Percentiles rank a stretch among this genome's conserved stretches.
Conservation (phyloP, 2,329 filamentous ascomycete genomes). For the Apiospora rasikravindrae region DNA sequence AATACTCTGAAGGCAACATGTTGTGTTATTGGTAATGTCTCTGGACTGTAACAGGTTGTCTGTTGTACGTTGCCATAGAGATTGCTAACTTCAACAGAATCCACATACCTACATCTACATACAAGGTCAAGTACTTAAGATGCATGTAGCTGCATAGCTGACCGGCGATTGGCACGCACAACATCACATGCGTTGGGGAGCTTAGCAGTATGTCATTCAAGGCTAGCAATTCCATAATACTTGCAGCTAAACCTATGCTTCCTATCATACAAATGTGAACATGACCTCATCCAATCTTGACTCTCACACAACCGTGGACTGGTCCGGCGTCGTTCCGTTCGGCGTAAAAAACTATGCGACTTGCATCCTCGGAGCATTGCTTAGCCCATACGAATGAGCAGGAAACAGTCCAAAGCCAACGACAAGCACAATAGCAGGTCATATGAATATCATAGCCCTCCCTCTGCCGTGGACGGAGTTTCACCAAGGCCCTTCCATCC, state of each 20-base stretch:
- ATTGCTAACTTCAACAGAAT: too few relatives aligned
- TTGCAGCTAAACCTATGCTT: neutral
- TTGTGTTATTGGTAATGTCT: too few relatives aligned
- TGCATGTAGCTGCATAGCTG: neutral
- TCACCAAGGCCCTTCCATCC: neutral
- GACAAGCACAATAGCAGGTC: neutral
- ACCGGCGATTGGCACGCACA: neutral
- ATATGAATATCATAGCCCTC: neutral
- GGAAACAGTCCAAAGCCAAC: neutral
- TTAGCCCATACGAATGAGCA: neutral
- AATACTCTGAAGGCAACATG: too few relatives aligned
- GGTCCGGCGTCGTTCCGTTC: neutral
- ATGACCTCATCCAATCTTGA: neutral
- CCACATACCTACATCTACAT: too few relatives aligned
- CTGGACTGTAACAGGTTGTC: too few relatives aligned
- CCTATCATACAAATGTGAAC: neutral
- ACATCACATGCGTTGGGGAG: neutral
- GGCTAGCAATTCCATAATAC: neutral
- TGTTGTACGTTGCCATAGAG: too few relatives aligned
- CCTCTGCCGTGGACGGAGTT: neutral
- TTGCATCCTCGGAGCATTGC: neutral
- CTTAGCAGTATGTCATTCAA: neutral
- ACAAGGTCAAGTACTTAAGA: too few relatives aligned
- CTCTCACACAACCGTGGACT: neutral
- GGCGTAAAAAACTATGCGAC: too few relatives aligned